Base-by-base conservation (phyloP, 768 basidiomycete species). In the Kwoniella heveanensis region DNA sequence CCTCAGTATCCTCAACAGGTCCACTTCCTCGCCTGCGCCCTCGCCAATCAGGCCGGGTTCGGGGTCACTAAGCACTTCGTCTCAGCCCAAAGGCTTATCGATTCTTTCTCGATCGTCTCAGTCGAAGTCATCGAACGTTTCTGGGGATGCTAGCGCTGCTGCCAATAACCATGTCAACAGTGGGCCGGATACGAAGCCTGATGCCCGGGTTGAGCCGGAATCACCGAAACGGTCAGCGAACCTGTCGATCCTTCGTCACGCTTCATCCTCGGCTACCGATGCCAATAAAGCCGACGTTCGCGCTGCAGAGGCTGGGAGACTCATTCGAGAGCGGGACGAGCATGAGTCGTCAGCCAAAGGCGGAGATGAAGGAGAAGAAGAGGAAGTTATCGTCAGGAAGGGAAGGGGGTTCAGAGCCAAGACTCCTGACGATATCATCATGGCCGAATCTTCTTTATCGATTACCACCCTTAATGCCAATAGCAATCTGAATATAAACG, bases 331-430 rank as follows among this genome's bases (percentile, higher is more conserved):
- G 39, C 39, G 17, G 15, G 39, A 44, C 39, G 39, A 9, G 6
- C n/a, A n/a, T n/a, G n/a, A 17, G 3, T 10, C 10, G 10, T 17
- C 4, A 44, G 39, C 39, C 39, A 19, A 17, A 44, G 22, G 48
- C 17, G 8, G 46, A 47, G 46, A n/a, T n/a, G n/a, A 47, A 22
- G 46, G 29, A 58, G 29, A 51, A 8, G 63, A 65, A 47, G 67
- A 69, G 12, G 56, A 57, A 19, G 66, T 27, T 8, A 56, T 72
- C 27, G 65, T 69, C 3, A 22, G 71, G 9, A 73, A 73, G 58
- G 71, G 71, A 19, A 44, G 71, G 19, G 71, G 71, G 15, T 72
- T 58, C 51, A 64, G 54, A 54, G 50, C 13, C n/a, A 66, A 10
- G 27, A 62, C 62, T 1, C 54, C 65, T 9, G 67, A 44, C 17